These are phyloP conservation scores for Annulohypoxylon moriforme DNA, from an alignment of 495 filamentous ascomycete genomes.

Conservation along the genomic window DNA sequence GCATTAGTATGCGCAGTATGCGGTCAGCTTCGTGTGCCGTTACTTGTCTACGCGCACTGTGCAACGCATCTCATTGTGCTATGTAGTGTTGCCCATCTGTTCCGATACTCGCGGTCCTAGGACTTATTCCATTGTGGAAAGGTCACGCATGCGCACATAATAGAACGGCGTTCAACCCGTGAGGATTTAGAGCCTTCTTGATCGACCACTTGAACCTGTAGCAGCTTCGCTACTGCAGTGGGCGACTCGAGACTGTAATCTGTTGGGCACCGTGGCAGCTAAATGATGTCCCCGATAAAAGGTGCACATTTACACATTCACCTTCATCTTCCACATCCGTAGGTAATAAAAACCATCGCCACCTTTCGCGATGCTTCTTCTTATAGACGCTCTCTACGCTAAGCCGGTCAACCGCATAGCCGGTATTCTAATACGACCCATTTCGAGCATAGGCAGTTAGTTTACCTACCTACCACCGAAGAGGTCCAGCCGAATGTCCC, in stretches of 20 bases:
- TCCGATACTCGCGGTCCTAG: slow-evolving; percentile 3
- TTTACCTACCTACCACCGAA: slow-evolving; percentile 22
- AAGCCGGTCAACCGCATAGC: slow-evolving; percentile 6
- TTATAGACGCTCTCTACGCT: neutral
- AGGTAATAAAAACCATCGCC: neutral
- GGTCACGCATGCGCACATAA: slow-evolving; percentile 12
- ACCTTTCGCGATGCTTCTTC: neutral
- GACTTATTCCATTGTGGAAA: slow-evolving; percentile 4
- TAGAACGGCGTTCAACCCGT: neutral
- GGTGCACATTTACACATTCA: neutral
- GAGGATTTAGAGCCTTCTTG: slow-evolving; percentile 1
- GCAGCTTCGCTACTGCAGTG: neutral
- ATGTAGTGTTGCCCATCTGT: slow-evolving; percentile 8
- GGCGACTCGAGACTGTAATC: neutral
- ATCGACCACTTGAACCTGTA: neutral
- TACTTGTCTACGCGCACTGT: slow-evolving; percentile 29
- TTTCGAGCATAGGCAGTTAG: slow-evolving; percentile 12
- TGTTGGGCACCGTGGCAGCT: neutral
- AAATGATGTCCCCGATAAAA: neutral
- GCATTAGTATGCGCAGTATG: slow-evolving; percentile 30
- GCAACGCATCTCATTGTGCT: slow-evolving; percentile 6
- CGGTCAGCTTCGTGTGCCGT: slow-evolving; percentile 26
- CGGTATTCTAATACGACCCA: slow-evolving; percentile 2
- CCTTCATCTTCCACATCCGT: neutral
- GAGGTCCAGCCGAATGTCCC: slow-evolving; percentile 23